Evolutionary conservation across 805 yeast genomes (phyloP), one percentile per base, ranked within the genome.

Genomic region (Komagataella pastoris): DNA sequence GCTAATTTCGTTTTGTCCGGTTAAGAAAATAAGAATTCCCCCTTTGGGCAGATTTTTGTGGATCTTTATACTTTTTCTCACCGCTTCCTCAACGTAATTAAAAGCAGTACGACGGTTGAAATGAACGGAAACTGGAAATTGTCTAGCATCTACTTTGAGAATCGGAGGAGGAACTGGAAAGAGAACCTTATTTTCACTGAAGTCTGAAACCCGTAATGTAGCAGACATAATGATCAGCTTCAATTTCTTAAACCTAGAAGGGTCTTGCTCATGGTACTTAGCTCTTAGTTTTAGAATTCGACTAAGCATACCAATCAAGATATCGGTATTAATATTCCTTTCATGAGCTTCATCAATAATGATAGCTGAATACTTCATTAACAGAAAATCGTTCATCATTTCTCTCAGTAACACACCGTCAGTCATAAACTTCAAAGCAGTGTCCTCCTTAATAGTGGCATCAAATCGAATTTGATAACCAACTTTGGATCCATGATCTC

Each of bases 301-400:
- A 62, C 96, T 88, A 50, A 93, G 71, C 84, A 93, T 85, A 49
- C 99, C 99, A 55, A 93, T 89, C 52, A 93, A 72, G 49, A 93
- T 91, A 67, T 93, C 99, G 0, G 99, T 93, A 63, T 93, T 93
- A 54, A 91, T 81, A 62, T 89, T 91, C 64, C 99, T 79, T 66
- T 93, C 99, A 65, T 93, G 99, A 0, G 99, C 99, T 67, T 93
- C 99, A 70, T 93, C 99, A 54, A 93, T 87, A 24, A 95, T 76
- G 47, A 93, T 75, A 0, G 86, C 83, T 0, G 97, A 89, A 64
- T 93, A 93, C 60, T 85, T 87, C 43, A 79, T 74, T 49, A 95
- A 70, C 55, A 84, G 68, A 54, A 93, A 84, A 61, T 93, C 99
- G 1, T 78, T 72, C 85, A 91, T 84, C 87, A 93, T 83, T 66